Evolutionary conservation across 257 asterid species (phyloP).

Genomic region (Primulina huaijiensis): DNA sequence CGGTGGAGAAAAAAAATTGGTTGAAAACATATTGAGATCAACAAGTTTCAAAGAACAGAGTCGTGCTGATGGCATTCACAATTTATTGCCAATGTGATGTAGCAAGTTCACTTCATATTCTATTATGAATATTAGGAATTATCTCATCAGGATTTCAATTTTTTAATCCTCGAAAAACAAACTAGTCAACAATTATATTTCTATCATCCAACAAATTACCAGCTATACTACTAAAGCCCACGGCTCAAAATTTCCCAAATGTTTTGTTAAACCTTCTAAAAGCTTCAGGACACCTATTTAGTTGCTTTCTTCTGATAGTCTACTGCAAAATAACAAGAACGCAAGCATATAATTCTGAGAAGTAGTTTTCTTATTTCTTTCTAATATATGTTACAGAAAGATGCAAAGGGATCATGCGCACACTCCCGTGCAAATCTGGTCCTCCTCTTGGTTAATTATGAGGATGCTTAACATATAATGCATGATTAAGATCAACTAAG

Average conservation of each 20-base stretch:
- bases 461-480: neutral
- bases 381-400: neutral
- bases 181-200: neutral
- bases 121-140: neutral
- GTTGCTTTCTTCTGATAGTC: neutral
- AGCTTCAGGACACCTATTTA: neutral
- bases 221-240: neutral
- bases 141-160: neutral
- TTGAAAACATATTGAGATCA: neutral
- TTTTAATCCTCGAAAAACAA: neutral
- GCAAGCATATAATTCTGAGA: neutral
- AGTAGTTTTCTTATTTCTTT: neutral
- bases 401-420: neutral
- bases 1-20: neutral
- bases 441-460: neutral
- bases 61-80: neutral
- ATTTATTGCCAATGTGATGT: too few relatives aligned
- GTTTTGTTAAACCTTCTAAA: neutral
- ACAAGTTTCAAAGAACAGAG: neutral
- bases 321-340: neutral
- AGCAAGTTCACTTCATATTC: neutral
- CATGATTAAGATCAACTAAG: neutral
- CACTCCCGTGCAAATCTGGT: neutral
- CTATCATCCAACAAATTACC: neutral
- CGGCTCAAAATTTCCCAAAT: neutral